A percentile compares a stretch with the other conserved stretches of the same genome.
phyloP scores from a whole-genome alignment of 176 grass and related monocot species.

The Oryza meyeriana region DNA sequence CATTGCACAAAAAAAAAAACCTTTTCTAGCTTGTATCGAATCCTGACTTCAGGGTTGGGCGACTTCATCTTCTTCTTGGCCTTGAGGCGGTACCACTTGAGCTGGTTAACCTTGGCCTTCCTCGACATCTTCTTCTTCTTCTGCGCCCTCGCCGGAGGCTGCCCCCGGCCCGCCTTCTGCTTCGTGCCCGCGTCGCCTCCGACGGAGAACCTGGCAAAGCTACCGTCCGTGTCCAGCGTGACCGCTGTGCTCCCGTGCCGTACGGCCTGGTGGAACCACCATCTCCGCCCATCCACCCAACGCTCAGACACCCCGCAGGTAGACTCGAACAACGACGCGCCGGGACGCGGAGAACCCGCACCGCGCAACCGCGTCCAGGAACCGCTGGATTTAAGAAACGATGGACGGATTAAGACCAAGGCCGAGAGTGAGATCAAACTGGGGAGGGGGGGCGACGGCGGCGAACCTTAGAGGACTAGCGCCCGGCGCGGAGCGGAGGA shows the following conservation, averaged over 20 bases:
- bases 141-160: conserved; percentile 3
- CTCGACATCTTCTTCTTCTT: conserved; percentile 75
- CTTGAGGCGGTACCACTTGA: conserved; percentile 74
- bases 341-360: neutral
- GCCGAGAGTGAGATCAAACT: neutral
- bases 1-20: neutral
- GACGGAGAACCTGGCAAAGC: conserved; percentile 45
- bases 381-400: conserved; percentile 22
- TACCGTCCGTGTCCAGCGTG: conserved; percentile 37
- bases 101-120: conserved; percentile 75
- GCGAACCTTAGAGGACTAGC: conserved; percentile 9
- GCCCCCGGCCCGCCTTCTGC: neutral
- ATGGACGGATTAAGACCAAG: neutral
- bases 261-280: conserved; percentile 15
- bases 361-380: neutral
- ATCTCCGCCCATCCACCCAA: neutral
- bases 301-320: neutral
- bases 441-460: neutral
- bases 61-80: conserved; percentile 85
- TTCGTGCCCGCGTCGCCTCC: neutral
- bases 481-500: neutral
- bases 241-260: conserved; percentile 42
- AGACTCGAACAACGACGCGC: neutral
- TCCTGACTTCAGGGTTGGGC: conserved; percentile 78
- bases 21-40: conserved; percentile 73